Evolutionary conservation across 2,329 filamentous ascomycete genomes (phyloP), one percentile per base, ranked within the genome.

Genomic region (Tolypocladium endophyticum): DNA sequence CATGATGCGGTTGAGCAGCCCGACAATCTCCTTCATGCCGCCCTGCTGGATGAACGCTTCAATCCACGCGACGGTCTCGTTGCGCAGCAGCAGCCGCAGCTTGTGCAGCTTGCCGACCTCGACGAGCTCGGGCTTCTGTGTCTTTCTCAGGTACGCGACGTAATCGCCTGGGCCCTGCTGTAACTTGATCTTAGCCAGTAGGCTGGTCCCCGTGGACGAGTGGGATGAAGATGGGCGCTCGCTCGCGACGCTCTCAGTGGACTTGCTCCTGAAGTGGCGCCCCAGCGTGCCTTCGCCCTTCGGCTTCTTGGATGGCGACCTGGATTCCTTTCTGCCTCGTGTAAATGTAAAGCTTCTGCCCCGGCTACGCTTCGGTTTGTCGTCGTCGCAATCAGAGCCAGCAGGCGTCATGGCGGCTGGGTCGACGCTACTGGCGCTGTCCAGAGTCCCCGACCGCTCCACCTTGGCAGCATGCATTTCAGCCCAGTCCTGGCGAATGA

Each of bases 91-190:
- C 25, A 97, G 81, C 18, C 93, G 86, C 54, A 99, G 81, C 75
- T 97, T 97, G 76, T 97, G 94, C 41, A 99, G 77, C 71, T 94
- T 93, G 53, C 92, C 92, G n/a, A 97, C 90, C 72, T 97, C 93
- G 12, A 97, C 87, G 45, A 86, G 78, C 67, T 94, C 85, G 0
- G 92, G 92, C 73, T 90, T 88, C 65, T 87, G 87, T 1, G 89
- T 87, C 72, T 91, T 92, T 67, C 84, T 83, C 66, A 97, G 76
- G 71, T 97, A 96, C 28, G 84, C 80, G 43, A 97, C 92, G 74
- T 95, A 96, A 69, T 97, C 91, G 50, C 85, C 82, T 0, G 92
- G 90, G 9, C 86, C 82, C 58, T 90, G 86, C 54, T 90, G 83
- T 59, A 87, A 85, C 67, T 90, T 90, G 59, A 87, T 85, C 73